Percentiles rank a stretch among this genome's conserved stretches.
Evolutionary conservation across 2,329 filamentous ascomycete species (phyloP).

Genomic region (Calonectria crousiana): DNA sequence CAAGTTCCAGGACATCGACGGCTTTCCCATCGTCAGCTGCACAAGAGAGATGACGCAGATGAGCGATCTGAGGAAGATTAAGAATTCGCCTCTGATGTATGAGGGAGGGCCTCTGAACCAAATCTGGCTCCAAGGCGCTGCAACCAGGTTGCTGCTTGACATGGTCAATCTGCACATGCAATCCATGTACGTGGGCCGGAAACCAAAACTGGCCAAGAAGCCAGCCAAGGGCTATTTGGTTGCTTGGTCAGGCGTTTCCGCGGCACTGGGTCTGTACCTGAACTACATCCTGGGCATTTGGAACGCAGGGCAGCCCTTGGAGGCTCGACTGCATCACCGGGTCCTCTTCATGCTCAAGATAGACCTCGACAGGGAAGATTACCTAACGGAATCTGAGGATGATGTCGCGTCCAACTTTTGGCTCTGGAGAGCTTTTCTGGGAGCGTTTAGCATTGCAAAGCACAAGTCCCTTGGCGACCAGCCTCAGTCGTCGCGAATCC

Average conservation of each 20-base stretch:
- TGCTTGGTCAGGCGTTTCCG: conserved; percentile 32
- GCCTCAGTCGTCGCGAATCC: background rate
- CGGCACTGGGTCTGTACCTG: conserved; percentile 28
- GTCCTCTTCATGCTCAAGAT: conserved; percentile 27
- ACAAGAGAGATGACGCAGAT: conserved; percentile 22
- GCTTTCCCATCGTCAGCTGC: conserved; percentile 10
- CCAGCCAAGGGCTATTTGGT: background rate
- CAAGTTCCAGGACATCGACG: conserved; percentile 26
- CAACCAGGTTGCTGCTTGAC: conserved; percentile 29
- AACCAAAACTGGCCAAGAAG: background rate
- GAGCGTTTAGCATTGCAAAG: conserved; percentile 31
- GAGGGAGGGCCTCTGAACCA: background rate
- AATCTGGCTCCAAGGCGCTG: conserved; percentile 36
- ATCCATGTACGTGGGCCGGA: conserved; percentile 6
- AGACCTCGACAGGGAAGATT: conserved; percentile 14
- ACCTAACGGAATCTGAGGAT: background rate
- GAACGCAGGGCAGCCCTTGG: conserved; percentile 36
- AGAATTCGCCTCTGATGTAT: background rate
- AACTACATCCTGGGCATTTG: conserved; percentile 28
- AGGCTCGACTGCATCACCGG: conserved; percentile 22
- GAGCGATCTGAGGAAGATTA: background rate
- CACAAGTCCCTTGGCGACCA: background rate
- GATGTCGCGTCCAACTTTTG: conserved; percentile 13
- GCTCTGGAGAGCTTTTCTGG: conserved; percentile 39
- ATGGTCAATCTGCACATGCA: conserved; percentile 32